A percentile compares a stretch with the other conserved stretches of the same genome.
Conservation (phyloP, 2,329 filamentous ascomycete species). For the Verticillium tricorpus region DNA sequence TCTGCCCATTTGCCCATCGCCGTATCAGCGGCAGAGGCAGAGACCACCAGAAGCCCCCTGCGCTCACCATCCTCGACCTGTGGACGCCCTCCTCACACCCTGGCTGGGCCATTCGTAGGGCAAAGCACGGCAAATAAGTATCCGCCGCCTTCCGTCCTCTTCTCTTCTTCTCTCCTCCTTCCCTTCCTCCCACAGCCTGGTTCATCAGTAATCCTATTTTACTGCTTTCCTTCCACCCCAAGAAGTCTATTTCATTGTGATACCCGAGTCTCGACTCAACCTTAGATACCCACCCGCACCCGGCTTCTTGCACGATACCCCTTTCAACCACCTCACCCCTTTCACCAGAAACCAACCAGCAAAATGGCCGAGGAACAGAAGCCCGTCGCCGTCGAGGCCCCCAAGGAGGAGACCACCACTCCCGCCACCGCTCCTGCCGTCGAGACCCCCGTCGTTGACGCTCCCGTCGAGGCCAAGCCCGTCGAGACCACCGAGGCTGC, state of each 20-base stretch:
- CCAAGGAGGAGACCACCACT: slow-evolving; percentile 40
- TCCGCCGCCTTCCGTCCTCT: slow-evolving; percentile 25
- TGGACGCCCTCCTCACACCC: neutral
- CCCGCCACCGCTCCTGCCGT: slow-evolving; percentile 29
- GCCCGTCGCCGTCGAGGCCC: slow-evolving; percentile 59
- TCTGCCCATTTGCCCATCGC: neutral
- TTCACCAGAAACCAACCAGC: slow-evolving; percentile 27
- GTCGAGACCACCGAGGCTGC: slow-evolving; percentile 28
- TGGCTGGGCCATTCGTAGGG: neutral
- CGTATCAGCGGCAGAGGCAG: neutral
- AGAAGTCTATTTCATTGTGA: slow-evolving; percentile 38
- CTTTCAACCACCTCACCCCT: slow-evolving; percentile 23
- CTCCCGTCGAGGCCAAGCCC: slow-evolving; percentile 28
- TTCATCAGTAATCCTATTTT: slow-evolving; percentile 11
- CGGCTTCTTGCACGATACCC: slow-evolving; percentile 28
- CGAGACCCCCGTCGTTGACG: slow-evolving; percentile 31
- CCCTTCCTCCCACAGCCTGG: neutral
- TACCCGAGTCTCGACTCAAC: slow-evolving; percentile 36
- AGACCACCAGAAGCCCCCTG: slow-evolving; percentile 8
- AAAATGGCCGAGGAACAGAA: slow-evolving; percentile 73
- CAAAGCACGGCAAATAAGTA: slow-evolving; percentile 34
- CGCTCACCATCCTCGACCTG: slow-evolving; percentile 4
- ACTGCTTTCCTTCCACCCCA: slow-evolving; percentile 31
- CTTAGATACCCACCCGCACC: slow-evolving; percentile 29
- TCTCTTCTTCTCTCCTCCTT: slow-evolving; percentile 28